Base-by-base conservation (phyloP, 2,329 filamentous ascomycete species). In the Sporothrix inflata region DNA sequence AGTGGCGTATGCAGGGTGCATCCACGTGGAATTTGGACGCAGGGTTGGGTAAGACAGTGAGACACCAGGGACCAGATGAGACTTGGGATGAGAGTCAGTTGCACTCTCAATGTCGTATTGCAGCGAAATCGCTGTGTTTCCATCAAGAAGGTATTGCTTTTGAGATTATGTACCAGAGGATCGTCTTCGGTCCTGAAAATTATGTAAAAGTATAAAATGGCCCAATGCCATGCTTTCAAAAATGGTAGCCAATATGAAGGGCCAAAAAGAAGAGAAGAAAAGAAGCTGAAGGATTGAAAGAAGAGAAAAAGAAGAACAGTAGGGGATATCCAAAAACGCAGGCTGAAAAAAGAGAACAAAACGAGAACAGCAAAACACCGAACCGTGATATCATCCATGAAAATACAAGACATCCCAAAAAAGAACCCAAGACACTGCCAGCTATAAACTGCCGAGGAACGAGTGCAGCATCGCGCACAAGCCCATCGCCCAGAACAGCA, bases 291-390 rank as follows among this genome's bases (percentile, higher is more conserved):
- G 12, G 42, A 66, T 42, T 34, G 63, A 7, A 47, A 47, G 40
- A 70, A 47, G 68, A 5, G 27, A 61, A 60, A 47, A 19, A 69
- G 12, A 57, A 24, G 9, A 65, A 63, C 55, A 16, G 27, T 30
- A 53, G 42, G 71, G 71, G 71, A 73, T 73, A 73, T 73, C 71
- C 42, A 47, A 57, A 57, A 40, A 63, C 19, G 57, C 60, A 27
- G 34, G 60, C 12, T 40, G 3, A 16, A 45, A 65, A 49, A 47
- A 30, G 24, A 24, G 57, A 63, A 24, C 14, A 55, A 71, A 27
- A 60, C 2, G 27, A 61, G 30, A 38, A 60, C 21, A 27, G 1
- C 16, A 57, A 66, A 40, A 16, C 49, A 49, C 45, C 27, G 51
- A 66, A 21, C 21, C 63, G 19, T 66, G 63, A 49, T 30, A 49